phyloP scores from a whole-genome alignment of 2,329 filamentous ascomycete genomes.

The Microdochium bolleyi region DNA sequence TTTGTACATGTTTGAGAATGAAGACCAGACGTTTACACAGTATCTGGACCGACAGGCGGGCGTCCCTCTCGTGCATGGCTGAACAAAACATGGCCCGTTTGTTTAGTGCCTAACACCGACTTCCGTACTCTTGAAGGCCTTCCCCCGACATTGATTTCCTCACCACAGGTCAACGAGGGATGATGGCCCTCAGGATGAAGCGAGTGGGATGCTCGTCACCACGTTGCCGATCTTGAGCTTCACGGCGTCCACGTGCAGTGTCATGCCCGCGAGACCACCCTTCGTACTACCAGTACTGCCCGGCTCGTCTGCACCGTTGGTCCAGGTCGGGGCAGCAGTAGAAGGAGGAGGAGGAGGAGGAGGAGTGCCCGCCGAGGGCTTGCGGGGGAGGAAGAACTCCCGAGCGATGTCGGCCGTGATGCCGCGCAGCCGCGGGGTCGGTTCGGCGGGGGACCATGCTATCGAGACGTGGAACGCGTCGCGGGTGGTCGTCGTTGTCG shows the following conservation, averaged over 20 bases:
- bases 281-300: neutral
- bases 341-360: neutral
- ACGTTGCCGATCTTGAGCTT: slow-evolving; percentile 72
- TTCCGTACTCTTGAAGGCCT: too few species aligned
- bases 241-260: slow-evolving; percentile 49
- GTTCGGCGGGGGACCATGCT: slow-evolving; percentile 66
- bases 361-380: too few species aligned
- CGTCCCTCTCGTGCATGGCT: too few species aligned
- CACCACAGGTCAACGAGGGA: too few species aligned
- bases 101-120: too few species aligned
- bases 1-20: too few species aligned
- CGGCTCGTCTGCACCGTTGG: slow-evolving; percentile 3
- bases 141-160: too few species aligned
- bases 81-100: too few species aligned
- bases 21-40: too few species aligned
- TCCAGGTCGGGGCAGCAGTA: slow-evolving; percentile 1
- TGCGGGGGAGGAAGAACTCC: slow-evolving; percentile 13
- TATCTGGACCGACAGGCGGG: too few species aligned
- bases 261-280: slow-evolving; percentile 26
- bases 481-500: slow-evolving; percentile 11
- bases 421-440: slow-evolving; percentile 31
- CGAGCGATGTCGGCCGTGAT: slow-evolving; percentile 18
- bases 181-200: too few species aligned
- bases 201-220: slow-evolving; percentile 44
- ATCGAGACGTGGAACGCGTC: slow-evolving; percentile 80